Evolutionary conservation across 1,284 basidiomycete species (phyloP).

Genomic region (Ustilago hordei): DNA sequence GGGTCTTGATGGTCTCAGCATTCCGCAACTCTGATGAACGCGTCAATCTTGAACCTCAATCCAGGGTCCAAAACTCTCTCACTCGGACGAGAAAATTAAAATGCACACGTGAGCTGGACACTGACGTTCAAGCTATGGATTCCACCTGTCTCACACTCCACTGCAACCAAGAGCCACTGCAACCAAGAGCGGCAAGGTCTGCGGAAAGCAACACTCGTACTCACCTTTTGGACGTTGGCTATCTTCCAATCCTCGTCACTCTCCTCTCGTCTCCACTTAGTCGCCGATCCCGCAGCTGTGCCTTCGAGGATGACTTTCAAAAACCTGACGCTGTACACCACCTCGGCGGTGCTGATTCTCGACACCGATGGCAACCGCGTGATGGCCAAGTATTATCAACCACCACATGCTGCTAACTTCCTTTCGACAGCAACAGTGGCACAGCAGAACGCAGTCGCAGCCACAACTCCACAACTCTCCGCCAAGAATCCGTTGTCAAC

Average conservation of each 20-base stretch:
- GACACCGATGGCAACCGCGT: slow-evolving; percentile 95
- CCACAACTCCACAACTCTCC: slow-evolving; percentile 52
- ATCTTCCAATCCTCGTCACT: neutral
- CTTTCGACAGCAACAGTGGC: slow-evolving; percentile 41
- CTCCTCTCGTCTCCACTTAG: neutral
- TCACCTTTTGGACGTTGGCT: neutral
- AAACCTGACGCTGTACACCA: slow-evolving; percentile 68
- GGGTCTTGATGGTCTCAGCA: slow-evolving; percentile 1
- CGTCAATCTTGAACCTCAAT: neutral
- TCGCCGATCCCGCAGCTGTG: neutral
- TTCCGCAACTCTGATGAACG: neutral
- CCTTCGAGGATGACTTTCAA: slow-evolving; percentile 45
- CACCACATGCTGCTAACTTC: slow-evolving; percentile 74
- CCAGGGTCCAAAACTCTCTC: slow-evolving; percentile 11
- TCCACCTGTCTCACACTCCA: neutral
- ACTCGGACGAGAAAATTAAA: slow-evolving; percentile 16
- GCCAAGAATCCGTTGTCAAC: slow-evolving; percentile 76
- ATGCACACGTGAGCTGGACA: slow-evolving; percentile 11
- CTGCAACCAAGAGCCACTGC: neutral
- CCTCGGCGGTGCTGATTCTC: slow-evolving; percentile 80
- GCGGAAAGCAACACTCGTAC: slow-evolving; percentile 23
- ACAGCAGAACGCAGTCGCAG: slow-evolving; percentile 52
- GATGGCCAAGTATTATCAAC: slow-evolving; percentile 91
- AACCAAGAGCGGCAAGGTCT: too few relatives aligned
- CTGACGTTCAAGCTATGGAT: slow-evolving; percentile 20